Evolutionary conservation across 331 rosid species (phyloP).

Genomic region (Malus hybrid): DNA sequence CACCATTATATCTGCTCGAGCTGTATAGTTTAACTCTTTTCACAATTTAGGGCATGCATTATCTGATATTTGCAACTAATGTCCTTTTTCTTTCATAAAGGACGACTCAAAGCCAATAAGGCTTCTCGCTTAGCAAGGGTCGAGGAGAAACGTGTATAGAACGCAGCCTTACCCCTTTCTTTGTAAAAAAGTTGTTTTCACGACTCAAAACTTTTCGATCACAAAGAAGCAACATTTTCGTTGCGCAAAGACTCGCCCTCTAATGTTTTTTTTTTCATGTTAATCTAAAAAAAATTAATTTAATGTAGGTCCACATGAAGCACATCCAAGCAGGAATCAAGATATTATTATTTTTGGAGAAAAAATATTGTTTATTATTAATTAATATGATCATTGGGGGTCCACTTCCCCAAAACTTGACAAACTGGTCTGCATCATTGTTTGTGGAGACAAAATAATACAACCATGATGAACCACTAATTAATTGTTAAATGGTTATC

Average conservation of each 20-base stretch:
- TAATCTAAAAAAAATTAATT: background rate
- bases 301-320: slow-evolving; percentile 10
- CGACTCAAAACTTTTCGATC: no score
- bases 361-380: background rate
- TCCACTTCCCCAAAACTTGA: slow-evolving; percentile 8
- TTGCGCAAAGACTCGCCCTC: no score
- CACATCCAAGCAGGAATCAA: slow-evolving; percentile 5
- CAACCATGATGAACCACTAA: background rate
- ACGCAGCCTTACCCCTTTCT: no score
- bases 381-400: background rate
- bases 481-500: slow-evolving; percentile 8
- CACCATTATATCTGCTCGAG: background rate
- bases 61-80: background rate
- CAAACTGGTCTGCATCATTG: slow-evolving; percentile 6
- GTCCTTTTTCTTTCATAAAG: no score
- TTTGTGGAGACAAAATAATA: background rate
- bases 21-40: background rate
- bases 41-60: background rate
- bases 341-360: background rate
- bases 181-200: no score
- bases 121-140: no score
- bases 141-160: no score
- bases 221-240: no score
- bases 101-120: no score
- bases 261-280: background rate